These are phyloP conservation scores for Annulohypoxylon bovei DNA, from an alignment of 495 filamentous ascomycete species.

Conservation along the genomic window DNA sequence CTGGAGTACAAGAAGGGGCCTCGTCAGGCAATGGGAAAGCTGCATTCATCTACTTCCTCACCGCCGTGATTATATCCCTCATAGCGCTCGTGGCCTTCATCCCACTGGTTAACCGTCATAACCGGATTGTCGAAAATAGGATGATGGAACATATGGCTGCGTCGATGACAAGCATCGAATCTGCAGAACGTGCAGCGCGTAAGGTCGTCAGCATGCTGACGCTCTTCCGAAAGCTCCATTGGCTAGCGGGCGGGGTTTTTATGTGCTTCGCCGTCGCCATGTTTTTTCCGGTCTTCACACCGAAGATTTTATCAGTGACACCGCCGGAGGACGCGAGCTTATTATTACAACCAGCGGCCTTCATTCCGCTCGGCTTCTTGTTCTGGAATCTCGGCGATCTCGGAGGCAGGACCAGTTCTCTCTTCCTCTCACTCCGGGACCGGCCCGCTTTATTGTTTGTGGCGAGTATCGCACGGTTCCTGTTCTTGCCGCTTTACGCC, in stretches of 20 bases:
- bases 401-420: conserved; percentile 71
- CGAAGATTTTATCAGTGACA: conserved; percentile 77
- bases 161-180: conserved; percentile 56
- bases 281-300: conserved; percentile 93
- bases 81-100: conserved; percentile 66
- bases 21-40: conserved; percentile 62
- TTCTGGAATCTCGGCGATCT: conserved; percentile 95
- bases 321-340: conserved; percentile 56
- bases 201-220: conserved; percentile 71
- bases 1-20: conserved; percentile 11
- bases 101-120: conserved; percentile 59
- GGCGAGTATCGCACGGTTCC: conserved; percentile 67
- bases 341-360: conserved; percentile 76
- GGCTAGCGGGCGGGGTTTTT: conserved; percentile 75
- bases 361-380: conserved; percentile 90
- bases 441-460: conserved; percentile 72
- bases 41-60: conserved; percentile 91
- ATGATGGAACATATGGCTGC: conserved; percentile 52
- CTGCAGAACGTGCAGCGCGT: conserved; percentile 56
- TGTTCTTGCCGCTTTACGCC: conserved; percentile 85
- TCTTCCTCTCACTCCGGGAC: conserved; percentile 67
- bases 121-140: conserved; percentile 52
- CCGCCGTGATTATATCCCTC: conserved; percentile 73
- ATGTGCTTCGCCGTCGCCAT: conserved; percentile 85
- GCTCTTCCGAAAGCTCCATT: conserved; percentile 78